Base-by-base conservation (phyloP, 208 protist species). In the Acanthamoeba castellanii region DNA sequence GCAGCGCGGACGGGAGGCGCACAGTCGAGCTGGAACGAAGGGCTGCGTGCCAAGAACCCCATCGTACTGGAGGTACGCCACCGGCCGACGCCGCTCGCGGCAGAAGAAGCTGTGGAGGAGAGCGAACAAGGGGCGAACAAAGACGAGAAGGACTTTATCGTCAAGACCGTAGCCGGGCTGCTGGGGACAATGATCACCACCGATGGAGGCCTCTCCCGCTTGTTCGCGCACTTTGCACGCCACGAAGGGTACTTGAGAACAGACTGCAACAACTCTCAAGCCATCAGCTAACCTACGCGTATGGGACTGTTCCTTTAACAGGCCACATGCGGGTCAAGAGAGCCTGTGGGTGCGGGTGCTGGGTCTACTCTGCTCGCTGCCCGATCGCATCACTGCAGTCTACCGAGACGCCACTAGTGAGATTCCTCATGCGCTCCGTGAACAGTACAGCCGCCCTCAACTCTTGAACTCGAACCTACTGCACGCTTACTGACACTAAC, bases 91-190 rank as follows among this genome's bases (percentile, higher is more conserved):
- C 37, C n/a, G 6, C 0, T 34, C 3, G 74, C 37, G 34, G 1
- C 27, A 3, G 37, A 11, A 14, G 37, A 27, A 7, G 9, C 18
- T 5, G 66, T 20, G 7, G 74, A 82, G 1, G 27, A 42, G 74
- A 52, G 22, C 32, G 32, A 32, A 22, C n/a, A 66, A 7, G 34
- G 64, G 27, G 34, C 37, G 6, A 52, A 8, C 64, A 72, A 11
- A 25, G 30, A 82, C 20, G 74, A 82, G n/a, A 42, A n/a, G 45
- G 74, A 82, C 37, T 82, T 82, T 25, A 82, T 82, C 32, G 37
- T 20, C 45, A 52, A 82, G 74, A 82, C 37, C 22, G 74, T 82
- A 18, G 74, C 37, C 6, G 74, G n/a, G 32, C 30, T 82, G 37
- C 18, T 82, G 37, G 37, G 20, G 6, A 50, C 37, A 6, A 72